phyloP scores from a whole-genome alignment of 2,329 filamentous ascomycete species.

The Didymella pomorum region DNA sequence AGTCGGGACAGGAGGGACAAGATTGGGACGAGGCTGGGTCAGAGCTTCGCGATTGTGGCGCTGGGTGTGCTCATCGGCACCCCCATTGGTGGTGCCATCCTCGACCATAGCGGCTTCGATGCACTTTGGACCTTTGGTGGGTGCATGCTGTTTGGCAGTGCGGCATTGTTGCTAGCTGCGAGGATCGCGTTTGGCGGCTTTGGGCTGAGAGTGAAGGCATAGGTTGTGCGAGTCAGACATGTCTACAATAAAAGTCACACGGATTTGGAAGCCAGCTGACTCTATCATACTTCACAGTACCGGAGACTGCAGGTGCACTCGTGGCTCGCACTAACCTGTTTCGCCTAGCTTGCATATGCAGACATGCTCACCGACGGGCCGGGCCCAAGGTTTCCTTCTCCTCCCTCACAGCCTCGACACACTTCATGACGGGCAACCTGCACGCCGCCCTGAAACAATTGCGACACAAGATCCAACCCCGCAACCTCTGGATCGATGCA shows the following conservation, averaged over 20 bases:
- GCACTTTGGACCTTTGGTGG: conserved; percentile 57
- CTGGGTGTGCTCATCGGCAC: conserved; percentile 64
- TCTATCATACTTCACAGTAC: too few relatives aligned
- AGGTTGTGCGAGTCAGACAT: not conserved
- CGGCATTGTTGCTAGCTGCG: conserved; percentile 28
- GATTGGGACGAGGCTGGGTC: conserved; percentile 63
- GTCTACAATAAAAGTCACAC: not conserved
- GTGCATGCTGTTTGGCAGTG: conserved; percentile 36
- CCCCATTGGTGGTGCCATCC: conserved; percentile 64
- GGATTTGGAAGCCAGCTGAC: not conserved
- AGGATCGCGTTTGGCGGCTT: conserved; percentile 39
- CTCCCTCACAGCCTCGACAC: not conserved
- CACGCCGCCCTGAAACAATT: not conserved
- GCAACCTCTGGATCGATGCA: not conserved
- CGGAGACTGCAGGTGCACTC: too few relatives aligned
- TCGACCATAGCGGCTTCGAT: conserved; percentile 55
- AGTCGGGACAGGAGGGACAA: conserved; percentile 54
- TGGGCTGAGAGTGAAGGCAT: conserved; percentile 38
- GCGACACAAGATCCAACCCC: not conserved
- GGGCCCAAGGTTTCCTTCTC: not conserved
- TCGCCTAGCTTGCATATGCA: not conserved
- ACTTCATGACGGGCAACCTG: not conserved
- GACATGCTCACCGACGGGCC: not conserved
- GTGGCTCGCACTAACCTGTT: not conserved
- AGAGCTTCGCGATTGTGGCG: conserved; percentile 61